A percentile compares a stretch with the other conserved stretches of the same genome.
Evolutionary conservation across 2,329 filamentous ascomycete genomes (phyloP).

Genomic region (Trichothecium roseum): DNA sequence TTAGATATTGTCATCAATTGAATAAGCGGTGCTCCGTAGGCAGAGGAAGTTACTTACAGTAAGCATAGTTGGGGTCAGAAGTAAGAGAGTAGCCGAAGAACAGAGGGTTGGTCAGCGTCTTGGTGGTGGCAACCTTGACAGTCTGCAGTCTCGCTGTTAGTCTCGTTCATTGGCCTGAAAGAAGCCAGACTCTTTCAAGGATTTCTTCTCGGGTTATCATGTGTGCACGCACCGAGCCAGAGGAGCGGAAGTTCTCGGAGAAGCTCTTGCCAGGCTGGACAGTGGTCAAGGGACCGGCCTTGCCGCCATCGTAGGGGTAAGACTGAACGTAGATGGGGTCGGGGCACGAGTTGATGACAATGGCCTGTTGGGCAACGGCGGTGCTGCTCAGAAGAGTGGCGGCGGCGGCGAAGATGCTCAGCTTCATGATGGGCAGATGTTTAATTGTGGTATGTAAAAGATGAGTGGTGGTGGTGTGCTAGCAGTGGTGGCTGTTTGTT

Average conservation of each 20-base stretch:
- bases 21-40: no score
- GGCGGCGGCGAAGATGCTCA: conserved; percentile 12
- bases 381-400: conserved; percentile 21
- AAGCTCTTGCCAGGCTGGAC: conserved; percentile 22
- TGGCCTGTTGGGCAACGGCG: conserved; percentile 21
- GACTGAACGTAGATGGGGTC: conserved; percentile 25
- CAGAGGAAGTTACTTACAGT: conserved; percentile 20
- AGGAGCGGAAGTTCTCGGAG: conserved; percentile 19
- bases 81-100: conserved; percentile 32
- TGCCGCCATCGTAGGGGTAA: conserved; percentile 19
- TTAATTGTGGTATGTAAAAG: neutral
- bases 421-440: conserved; percentile 17
- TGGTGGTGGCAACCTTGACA: conserved; percentile 28
- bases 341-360: conserved; percentile 24
- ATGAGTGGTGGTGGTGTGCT: no score
- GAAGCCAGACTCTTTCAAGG: no score
- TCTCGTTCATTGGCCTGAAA: no score
- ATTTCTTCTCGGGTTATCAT: no score
- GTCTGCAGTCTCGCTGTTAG: conserved; percentile 20
- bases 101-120: conserved; percentile 23
- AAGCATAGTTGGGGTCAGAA: conserved; percentile 22
- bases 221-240: conserved; percentile 22
- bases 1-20: conserved; percentile 6
- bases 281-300: conserved; percentile 19
- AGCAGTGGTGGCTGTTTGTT: no score